These are phyloP conservation scores for Chlorella sp. DNA, from an alignment of 139 green algal genomes.

Conservation along the genomic window DNA sequence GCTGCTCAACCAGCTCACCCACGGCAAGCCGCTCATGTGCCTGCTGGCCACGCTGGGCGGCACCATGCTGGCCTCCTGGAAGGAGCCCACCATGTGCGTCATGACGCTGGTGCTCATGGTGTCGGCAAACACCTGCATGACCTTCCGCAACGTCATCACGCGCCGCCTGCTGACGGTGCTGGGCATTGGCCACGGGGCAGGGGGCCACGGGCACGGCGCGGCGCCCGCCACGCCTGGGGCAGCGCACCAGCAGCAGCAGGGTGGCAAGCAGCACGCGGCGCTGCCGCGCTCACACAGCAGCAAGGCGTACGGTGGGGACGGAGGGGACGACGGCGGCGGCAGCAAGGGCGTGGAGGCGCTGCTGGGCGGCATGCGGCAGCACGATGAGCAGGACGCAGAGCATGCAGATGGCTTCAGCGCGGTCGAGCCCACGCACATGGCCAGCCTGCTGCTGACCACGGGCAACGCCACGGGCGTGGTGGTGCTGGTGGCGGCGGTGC, in stretches of 20 bases:
- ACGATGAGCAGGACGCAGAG: not conserved
- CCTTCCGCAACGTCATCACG: not conserved
- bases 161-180: not conserved
- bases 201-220: too few relatives aligned
- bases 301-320: too few relatives aligned
- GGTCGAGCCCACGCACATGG: not conserved
- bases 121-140: conserved; percentile 5
- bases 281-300: too few relatives aligned
- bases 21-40: not conserved
- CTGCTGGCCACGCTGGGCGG: conserved; percentile 6
- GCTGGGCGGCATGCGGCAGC: too few relatives aligned
- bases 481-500: not conserved
- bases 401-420: not conserved
- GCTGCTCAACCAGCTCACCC: conserved; percentile 13
- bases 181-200: not conserved
- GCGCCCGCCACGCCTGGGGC: too few relatives aligned
- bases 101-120: conserved; percentile 13
- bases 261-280: not conserved
- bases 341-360: too few relatives aligned
- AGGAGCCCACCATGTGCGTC: conserved; percentile 11
- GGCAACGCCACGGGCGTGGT: not conserved
- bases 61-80: conserved; percentile 18
- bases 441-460: not conserved
- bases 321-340: too few relatives aligned
- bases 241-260: not conserved